Evolutionary conservation across 768 basidiomycete species (phyloP).

Genomic region (Phanerochaete carnosa): DNA sequence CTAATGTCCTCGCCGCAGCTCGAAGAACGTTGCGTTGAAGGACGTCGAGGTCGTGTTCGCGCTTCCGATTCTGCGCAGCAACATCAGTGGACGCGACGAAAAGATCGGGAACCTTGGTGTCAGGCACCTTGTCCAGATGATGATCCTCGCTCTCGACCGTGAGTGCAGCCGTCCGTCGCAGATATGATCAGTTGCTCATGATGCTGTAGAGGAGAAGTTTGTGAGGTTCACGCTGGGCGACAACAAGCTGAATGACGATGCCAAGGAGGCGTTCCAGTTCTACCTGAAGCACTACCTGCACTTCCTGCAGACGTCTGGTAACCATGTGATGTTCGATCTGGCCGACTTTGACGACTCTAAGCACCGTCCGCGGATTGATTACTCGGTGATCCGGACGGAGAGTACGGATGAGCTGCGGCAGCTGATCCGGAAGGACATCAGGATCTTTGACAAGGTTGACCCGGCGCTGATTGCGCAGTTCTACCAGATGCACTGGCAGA

Average conservation of each 20-base stretch:
- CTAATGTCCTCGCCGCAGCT: background rate
- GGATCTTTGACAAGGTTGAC: background rate
- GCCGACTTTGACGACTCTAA: slow-evolving; percentile 23
- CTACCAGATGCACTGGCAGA: slow-evolving; percentile 10
- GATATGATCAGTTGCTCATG: background rate
- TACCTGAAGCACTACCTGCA: slow-evolving; percentile 21
- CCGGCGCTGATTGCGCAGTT: background rate
- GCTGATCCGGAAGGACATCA: background rate
- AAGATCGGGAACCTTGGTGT: background rate
- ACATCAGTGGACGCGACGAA: background rate
- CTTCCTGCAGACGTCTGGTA: slow-evolving; percentile 18
- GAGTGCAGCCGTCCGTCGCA: background rate
- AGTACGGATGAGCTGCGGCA: slow-evolving; percentile 10
- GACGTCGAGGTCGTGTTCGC: slow-evolving; percentile 16
- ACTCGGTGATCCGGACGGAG: slow-evolving; percentile 11
- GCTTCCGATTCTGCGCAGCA: slow-evolving; percentile 10
- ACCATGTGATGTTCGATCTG: slow-evolving; percentile 22
- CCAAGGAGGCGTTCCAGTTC: slow-evolving; percentile 3
- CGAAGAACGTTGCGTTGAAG: slow-evolving; percentile 1
- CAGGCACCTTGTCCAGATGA: slow-evolving; percentile 6
- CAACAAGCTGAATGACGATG: background rate
- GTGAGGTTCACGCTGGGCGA: background rate
- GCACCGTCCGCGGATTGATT: slow-evolving; percentile 14
- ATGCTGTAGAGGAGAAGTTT: background rate
- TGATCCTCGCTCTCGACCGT: background rate